Evolutionary conservation across 2,329 filamentous ascomycete species (phyloP).

Genomic region (Oidium heveae): DNA sequence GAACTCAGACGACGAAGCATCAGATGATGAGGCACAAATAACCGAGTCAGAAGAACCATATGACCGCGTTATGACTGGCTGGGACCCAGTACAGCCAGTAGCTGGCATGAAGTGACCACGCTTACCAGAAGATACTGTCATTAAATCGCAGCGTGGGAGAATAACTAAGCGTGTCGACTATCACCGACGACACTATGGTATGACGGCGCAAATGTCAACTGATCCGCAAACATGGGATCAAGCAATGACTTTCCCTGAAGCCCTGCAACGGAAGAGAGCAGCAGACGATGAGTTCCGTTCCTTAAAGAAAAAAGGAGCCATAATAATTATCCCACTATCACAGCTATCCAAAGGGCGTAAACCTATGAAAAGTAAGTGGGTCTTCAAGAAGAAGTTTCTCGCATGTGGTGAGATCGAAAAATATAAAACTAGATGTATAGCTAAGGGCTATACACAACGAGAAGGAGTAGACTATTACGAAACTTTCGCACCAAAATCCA

Average conservation of each 20-base stretch:
- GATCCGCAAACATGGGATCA: not conserved
- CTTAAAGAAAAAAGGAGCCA: not conserved
- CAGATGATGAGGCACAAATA: too few species aligned
- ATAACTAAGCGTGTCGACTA: not conserved
- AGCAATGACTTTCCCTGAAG: not conserved
- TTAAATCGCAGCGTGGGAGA: not conserved
- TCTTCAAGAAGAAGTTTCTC: not conserved
- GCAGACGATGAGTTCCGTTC: not conserved
- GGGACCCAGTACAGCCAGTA: not conserved
- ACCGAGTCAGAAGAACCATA: too few species aligned
- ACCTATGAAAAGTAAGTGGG: not conserved
- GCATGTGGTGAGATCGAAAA: not conserved
- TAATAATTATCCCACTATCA: not conserved
- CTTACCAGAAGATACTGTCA: not conserved
- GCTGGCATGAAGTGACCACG: not conserved
- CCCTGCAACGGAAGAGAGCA: not conserved
- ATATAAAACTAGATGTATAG: not conserved
- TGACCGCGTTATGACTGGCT: not conserved
- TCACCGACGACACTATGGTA: not conserved
- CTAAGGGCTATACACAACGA: not conserved
- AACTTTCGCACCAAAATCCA: not conserved
- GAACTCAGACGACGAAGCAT: not conserved
- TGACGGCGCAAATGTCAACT: not conserved
- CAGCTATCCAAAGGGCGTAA: not conserved
- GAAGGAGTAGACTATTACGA: not conserved